Evolutionary conservation across 768 basidiomycete species (phyloP).

Genomic region (Boletus reticuloceps): DNA sequence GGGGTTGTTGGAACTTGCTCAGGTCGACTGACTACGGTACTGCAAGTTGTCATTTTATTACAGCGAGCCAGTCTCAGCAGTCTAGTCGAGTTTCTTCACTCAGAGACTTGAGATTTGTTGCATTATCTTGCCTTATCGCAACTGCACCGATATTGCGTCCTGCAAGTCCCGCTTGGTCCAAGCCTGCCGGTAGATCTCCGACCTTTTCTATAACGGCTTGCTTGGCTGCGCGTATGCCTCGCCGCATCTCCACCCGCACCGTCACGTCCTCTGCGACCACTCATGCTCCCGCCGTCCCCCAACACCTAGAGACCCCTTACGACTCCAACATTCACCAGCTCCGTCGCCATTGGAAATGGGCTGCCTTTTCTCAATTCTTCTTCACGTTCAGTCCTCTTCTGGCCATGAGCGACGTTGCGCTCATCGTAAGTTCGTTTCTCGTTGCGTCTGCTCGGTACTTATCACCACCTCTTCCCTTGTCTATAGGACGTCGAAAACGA

Average conservation of each 20-base stretch:
- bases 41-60: conserved; percentile 9
- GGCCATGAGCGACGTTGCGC: conserved; percentile 65
- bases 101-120: conserved; percentile 17
- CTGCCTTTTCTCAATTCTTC: conserved; percentile 88
- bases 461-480: conserved; percentile 10
- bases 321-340: conserved; percentile 50
- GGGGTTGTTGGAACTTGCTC: neutral
- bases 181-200: conserved; percentile 34
- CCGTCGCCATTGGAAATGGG: conserved; percentile 89
- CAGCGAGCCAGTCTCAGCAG: conserved; percentile 9
- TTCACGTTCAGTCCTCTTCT: conserved; percentile 78
- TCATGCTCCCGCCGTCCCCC: conserved; percentile 24
- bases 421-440: conserved; percentile 46
- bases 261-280: conserved; percentile 32
- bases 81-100: conserved; percentile 9
- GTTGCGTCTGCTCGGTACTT: neutral
- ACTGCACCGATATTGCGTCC: conserved; percentile 15
- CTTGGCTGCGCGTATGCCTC: conserved; percentile 52
- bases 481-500: conserved; percentile 77
- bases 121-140: conserved; percentile 21
- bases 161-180: conserved; percentile 20
- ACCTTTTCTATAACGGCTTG: conserved; percentile 35
- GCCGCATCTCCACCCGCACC: conserved; percentile 47
- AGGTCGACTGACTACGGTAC: neutral
- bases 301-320: conserved; percentile 26